Percentiles rank a stretch among this genome's conserved stretches.
phyloP scores from a whole-genome alignment of 2,329 filamentous ascomycete genomes.

The Fusarium sp. region DNA sequence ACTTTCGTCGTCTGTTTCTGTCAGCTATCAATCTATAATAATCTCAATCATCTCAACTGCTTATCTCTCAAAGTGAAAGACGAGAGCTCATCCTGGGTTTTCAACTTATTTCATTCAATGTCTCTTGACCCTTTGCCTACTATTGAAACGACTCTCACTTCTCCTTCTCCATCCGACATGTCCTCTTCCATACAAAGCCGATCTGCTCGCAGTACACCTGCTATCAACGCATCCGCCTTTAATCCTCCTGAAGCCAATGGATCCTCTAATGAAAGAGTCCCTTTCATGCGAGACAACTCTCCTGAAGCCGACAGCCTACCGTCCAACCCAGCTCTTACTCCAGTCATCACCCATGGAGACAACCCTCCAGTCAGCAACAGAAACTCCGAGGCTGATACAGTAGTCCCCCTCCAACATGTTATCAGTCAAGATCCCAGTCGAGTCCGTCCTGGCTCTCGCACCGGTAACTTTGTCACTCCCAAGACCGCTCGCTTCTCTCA shows the following conservation, averaged over 20 bases:
- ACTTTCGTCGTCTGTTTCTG: conserved; percentile 9
- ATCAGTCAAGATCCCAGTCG: conserved; percentile 33
- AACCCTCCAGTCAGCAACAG: conserved; percentile 1
- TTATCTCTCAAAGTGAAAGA: conserved; percentile 6
- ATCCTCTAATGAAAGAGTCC: conserved; percentile 22
- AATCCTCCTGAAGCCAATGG: conserved; percentile 32
- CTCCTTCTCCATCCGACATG: conserved; percentile 29
- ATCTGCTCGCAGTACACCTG: conserved; percentile 42
- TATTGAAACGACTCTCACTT: conserved; percentile 29
- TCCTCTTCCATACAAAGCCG: conserved; percentile 32
- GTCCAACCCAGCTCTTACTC: conserved; percentile 11
- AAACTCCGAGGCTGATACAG: conserved; percentile 33
- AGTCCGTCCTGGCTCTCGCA: conserved; percentile 32
- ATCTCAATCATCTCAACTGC: neutral
- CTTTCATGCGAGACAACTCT: conserved; percentile 23
- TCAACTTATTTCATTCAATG: conserved; percentile 15
- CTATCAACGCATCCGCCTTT: conserved; percentile 27
- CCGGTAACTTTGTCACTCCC: conserved; percentile 22
- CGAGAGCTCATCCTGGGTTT: conserved; percentile 2
- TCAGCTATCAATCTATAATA: neutral
- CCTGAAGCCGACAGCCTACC: conserved; percentile 11
- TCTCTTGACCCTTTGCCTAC: conserved; percentile 27
- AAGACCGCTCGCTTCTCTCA: conserved; percentile 34
- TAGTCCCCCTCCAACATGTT: conserved; percentile 35
- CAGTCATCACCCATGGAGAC: conserved; percentile 20